Percentiles rank a stretch among this genome's conserved stretches.
Evolutionary conservation across 129 eudicot species (phyloP).

Genomic region (Kitagawia praeruptora): DNA sequence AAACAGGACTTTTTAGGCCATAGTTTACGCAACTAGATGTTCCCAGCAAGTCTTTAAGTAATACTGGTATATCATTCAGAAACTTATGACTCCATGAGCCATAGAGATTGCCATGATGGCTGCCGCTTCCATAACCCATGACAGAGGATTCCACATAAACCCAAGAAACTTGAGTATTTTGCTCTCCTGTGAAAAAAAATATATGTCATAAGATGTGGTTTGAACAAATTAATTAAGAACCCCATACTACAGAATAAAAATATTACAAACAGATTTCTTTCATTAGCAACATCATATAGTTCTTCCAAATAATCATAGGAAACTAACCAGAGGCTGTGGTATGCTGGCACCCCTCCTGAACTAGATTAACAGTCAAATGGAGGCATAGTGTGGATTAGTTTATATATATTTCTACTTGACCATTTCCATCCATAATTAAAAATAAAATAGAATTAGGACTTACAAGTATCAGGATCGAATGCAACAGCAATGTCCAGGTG

Average conservation of each 20-base stretch:
- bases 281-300: not conserved
- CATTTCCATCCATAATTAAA: not conserved
- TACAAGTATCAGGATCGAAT: too few species aligned
- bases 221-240: too few species aligned
- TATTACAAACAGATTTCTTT: not conserved
- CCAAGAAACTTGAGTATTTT: too few species aligned
- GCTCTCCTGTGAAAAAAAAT: too few species aligned
- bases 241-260: too few species aligned
- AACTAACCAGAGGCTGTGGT: not conserved
- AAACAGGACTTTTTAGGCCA: not conserved
- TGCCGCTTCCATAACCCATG: too few species aligned
- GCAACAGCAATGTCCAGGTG: too few species aligned
- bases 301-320: not conserved
- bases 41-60: not conserved
- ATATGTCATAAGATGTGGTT: too few species aligned
- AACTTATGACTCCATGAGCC: too few species aligned
- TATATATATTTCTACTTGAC: not conserved
- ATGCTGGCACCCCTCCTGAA: not conserved
- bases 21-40: conserved; percentile 7
- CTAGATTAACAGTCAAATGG: not conserved
- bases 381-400: not conserved
- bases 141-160: too few species aligned
- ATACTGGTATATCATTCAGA: too few species aligned
- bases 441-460: not conserved
- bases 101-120: too few species aligned